Percentiles rank a stretch among this genome's conserved stretches.
These are phyloP conservation scores for Aciculosporium take DNA, from an alignment of 2,329 filamentous ascomycete genomes.

Conservation along the genomic window DNA sequence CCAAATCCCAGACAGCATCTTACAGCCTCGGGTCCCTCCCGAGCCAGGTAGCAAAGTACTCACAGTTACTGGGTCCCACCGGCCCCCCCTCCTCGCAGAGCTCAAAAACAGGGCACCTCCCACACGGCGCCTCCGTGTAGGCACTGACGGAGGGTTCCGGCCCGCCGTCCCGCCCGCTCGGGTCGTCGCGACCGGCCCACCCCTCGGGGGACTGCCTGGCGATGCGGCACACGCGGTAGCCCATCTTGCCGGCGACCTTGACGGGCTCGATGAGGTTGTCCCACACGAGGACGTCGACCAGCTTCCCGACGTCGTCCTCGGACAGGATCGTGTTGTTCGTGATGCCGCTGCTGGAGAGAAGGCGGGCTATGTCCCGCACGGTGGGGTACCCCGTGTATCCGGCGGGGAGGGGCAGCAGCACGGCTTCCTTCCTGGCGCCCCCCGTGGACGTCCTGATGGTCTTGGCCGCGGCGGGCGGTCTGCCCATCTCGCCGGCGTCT, in stretches of 20 bases:
- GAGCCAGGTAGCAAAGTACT: slow-evolving; percentile 84
- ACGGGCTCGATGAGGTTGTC: slow-evolving; percentile 69
- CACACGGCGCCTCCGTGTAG: slow-evolving; percentile 80
- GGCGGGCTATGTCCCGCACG: slow-evolving; percentile 58
- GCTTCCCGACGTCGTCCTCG: slow-evolving; percentile 66
- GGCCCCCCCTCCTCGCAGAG: slow-evolving; percentile 83
- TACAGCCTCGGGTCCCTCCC: slow-evolving; percentile 21
- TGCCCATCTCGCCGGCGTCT: slow-evolving; percentile 25
- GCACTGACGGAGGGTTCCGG: slow-evolving; percentile 46
- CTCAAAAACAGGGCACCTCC: slow-evolving; percentile 82
- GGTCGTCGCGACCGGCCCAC: slow-evolving; percentile 26
- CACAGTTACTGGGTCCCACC: slow-evolving; percentile 78
- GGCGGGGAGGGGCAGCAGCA: slow-evolving; percentile 40
- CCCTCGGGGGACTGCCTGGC: slow-evolving; percentile 28
- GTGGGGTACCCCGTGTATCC: slow-evolving; percentile 72
- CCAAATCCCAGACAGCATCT: neutral
- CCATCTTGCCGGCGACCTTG: slow-evolving; percentile 32
- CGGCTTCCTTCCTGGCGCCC: slow-evolving; percentile 18
- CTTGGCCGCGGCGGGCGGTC: slow-evolving; percentile 18
- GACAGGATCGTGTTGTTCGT: slow-evolving; percentile 57
- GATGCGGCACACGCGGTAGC: slow-evolving; percentile 39
- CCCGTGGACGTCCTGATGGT: slow-evolving; percentile 11
- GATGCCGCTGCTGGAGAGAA: slow-evolving; percentile 54
- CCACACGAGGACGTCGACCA: slow-evolving; percentile 78
- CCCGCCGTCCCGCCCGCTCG: slow-evolving; percentile 22